Base-by-base conservation (phyloP, 768 basidiomycete species). In the Porphyrellus cyaneotinctus region DNA sequence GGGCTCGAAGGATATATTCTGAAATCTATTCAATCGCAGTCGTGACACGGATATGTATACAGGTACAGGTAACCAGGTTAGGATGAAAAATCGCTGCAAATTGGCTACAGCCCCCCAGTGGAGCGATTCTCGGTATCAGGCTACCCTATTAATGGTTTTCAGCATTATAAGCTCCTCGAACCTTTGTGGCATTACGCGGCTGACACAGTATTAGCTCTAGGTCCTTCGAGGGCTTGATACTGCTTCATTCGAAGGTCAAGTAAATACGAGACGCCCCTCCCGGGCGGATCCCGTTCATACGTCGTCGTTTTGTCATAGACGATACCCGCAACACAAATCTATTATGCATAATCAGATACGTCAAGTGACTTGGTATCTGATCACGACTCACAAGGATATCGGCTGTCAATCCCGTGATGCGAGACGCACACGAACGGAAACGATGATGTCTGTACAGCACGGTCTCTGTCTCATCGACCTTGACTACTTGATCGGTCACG, bases 1-100 rank as follows among this genome's bases (percentile, higher is more conserved):
- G 94, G 95, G 8, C 70, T 98, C 51, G 95, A 98, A 63, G 93
- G 93, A 2, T 97, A 84, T 67, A 90, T 97, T 45, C 70, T 92
- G 61, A 90, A 90, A 69, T 72, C 74, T 59, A 86, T 91, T 46
- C 74, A 74, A 54, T 65, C 66, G 8, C 70, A 72, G 50, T 35
- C 44, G 36, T 66, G 52, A 65, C 22, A 26, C 30, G 2, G 12
- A 38, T 42, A 14, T 26, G 39, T 32, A 24, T 39, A 26, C n/a
- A n/a, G n/a, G n/a, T n/a, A n/a, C n/a, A n/a, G n/a, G n/a, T n/a
- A n/a, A n/a, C n/a, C 23, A 42, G 18, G 24, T 38, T 13, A n/a
- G 35, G n/a, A 37, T 14, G 15, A 36, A 36, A 47, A 12, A n/a
- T n/a, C n/a, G n/a, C n/a, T n/a, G n/a, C n/a, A n/a, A n/a, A 17